A percentile compares a stretch with the other conserved stretches of the same genome.
These are phyloP conservation scores for Aspergillus sp. DNA, from an alignment of 2,329 filamentous ascomycete genomes.

Conservation along the genomic window DNA sequence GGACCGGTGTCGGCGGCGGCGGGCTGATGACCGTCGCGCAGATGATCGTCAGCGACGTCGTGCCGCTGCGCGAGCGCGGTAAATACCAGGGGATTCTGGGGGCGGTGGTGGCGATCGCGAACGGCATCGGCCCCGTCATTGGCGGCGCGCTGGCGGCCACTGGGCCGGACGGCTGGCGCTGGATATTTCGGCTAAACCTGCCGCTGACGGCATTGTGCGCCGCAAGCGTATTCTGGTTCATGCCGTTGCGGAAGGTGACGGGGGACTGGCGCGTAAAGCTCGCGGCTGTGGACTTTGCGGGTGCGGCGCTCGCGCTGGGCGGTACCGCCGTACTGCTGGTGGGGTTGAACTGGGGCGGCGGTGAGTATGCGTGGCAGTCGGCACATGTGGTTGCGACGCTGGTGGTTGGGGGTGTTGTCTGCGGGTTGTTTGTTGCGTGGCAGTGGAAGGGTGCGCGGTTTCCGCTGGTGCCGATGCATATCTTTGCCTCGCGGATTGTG, in stretches of 20 bases:
- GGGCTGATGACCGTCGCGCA: constrained; percentile 58
- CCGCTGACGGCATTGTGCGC: constrained; percentile 52
- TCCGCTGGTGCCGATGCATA: constrained; percentile 42
- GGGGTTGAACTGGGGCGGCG: constrained; percentile 59
- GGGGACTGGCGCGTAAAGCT: constrained; percentile 53
- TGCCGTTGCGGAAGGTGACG: constrained; percentile 55
- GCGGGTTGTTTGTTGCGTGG: constrained; percentile 28
- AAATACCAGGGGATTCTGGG: constrained; percentile 58
- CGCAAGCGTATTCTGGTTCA: constrained; percentile 51
- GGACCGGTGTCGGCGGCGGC: constrained; percentile 60
- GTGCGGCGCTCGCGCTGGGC: constrained; percentile 46
- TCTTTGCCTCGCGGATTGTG: constrained; percentile 54
- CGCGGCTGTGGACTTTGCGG: constrained; percentile 51
- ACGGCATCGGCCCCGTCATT: constrained; percentile 55
- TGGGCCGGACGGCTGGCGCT: constrained; percentile 48
- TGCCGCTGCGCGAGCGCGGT: constrained; percentile 57
- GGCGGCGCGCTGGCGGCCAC: constrained; percentile 51
- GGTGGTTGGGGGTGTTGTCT: constrained; percentile 44
- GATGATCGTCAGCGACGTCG: constrained; percentile 62
- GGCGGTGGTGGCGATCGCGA: constrained; percentile 52
- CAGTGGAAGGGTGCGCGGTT: constrained; percentile 31
- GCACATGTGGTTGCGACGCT: constrained; percentile 55
- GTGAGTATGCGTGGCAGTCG: constrained; percentile 56
- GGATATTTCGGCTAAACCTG: constrained; percentile 56
- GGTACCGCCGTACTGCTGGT: constrained; percentile 48